Base-by-base conservation (phyloP, 495 filamentous ascomycete species). In the Podospora anserina region DNA sequence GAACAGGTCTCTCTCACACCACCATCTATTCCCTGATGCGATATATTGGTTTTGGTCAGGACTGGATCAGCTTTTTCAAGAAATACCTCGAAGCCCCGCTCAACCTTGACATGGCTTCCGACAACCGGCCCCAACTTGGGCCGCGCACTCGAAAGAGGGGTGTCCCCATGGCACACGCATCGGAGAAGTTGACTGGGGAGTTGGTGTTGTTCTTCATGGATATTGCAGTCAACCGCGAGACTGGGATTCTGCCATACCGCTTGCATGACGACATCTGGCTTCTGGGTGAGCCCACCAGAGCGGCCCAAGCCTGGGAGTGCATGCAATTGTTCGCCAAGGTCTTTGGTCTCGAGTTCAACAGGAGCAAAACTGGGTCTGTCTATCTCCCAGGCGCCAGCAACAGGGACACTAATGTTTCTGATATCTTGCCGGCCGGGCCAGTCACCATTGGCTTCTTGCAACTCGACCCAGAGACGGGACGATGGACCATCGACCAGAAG, bases 261-360 rank as follows among this genome's bases (percentile, higher is more conserved):
- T 75, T 90, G 20, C 86, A 90, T 68, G 89, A 91, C 71, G 89
- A 92, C 72, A 83, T 92, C 64, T 91, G 88, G 88, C 83, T 91
- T 66, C 88, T 87, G 79, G 84, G 86, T n/a, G 76, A 86, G 23
- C 83, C 86, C 26, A 68, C 79, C 7, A 80, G 76, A n/a, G 87
- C 85, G 64, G 82, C 79, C 30, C 78, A 80, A 60, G 89, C 87
- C 4, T 92, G 89, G 89, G 66, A 72, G 7, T 78, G 80, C 18
- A 88, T 90, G 83, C 78, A 81, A 30, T 66, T 78, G 16, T 91
- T 88, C 66, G 78, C 83, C 32, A 74, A 81, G 18, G 75, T 85
- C 1, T 85, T 88, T 75, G 88, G 89, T 0, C 78, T 90, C 39
- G 72, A 84, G 49, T 84, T 91, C 72, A 91, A 89, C 73, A 71